Conservation (phyloP, 345 rosid species). For the Schrenkiella parvula region DNA sequence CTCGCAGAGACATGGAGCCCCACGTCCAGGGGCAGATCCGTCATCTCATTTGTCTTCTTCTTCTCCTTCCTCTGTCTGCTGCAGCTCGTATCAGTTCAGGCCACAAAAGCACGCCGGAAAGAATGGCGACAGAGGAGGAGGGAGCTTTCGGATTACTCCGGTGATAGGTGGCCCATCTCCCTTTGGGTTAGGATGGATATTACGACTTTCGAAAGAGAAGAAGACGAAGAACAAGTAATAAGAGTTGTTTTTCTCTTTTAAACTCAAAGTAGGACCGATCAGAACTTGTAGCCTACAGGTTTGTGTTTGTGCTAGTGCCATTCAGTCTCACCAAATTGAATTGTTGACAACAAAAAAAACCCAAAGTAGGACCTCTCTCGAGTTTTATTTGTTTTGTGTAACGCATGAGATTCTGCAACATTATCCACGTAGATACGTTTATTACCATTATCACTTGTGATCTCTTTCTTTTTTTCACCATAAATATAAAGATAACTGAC, state of each 20-base stretch:
- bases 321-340: too few relatives aligned
- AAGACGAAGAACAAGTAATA: constrained; percentile 34
- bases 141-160: constrained; percentile 47
- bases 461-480: not conserved
- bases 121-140: constrained; percentile 31
- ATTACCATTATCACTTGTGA: not conserved
- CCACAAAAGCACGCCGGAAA: constrained; percentile 47
- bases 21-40: constrained; percentile 9
- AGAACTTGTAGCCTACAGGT: too few relatives aligned
- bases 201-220: constrained; percentile 53
- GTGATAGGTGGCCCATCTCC: constrained; percentile 67
- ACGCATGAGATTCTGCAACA: constrained; percentile 1
- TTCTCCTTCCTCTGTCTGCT: constrained; percentile 24
- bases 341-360: too few relatives aligned
- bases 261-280: constrained; percentile 11
- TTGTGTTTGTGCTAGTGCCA: too few relatives aligned
- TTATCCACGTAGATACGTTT: not conserved
- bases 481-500: not conserved
- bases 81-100: constrained; percentile 36
- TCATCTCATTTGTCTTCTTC: constrained; percentile 27
- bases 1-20: constrained; percentile 34
- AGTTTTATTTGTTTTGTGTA: too few relatives aligned
- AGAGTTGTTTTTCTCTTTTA: not conserved
- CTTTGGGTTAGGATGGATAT: constrained; percentile 58
- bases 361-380: constrained; percentile 16